Base-by-base conservation (phyloP, 2,329 filamentous ascomycete species). In the Metarhizium robertsii region DNA sequence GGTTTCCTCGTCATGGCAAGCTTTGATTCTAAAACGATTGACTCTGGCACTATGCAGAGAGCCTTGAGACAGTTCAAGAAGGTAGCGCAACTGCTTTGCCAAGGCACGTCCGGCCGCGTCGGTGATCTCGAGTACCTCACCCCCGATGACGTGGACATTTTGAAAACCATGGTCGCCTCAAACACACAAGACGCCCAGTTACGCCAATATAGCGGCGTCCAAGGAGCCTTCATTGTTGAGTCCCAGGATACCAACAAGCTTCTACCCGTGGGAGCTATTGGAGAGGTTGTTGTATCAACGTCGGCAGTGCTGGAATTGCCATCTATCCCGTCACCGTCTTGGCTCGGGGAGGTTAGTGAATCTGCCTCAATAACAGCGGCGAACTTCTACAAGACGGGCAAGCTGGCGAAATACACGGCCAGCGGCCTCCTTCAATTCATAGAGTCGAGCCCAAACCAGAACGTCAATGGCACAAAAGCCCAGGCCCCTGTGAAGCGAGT, bases 1-100 rank as follows among this genome's bases (percentile, higher is more conserved):
- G 76, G 79, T 1, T 80, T 86, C 63, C 67, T 79, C 16, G 72
- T 84, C 55, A 84, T 83, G 71, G 82, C 83, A 0, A 84, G 83
- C 61, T 86, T 86, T 61, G 83, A 87, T 62, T 82, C 81, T 25
- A 77, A 78, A n/a, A 76, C 78, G 0, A 77, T 87, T 18, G 71
- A 71, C 18, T 72, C 70, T 36, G 67, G 70, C 29, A 73, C 77
- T 18, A 80, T 85, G 69, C 70, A 83, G 61, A 71, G 73, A 36
- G 78, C 79, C 3, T 69, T 85, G 25, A 64, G 71, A 2, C 76
- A 81, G 53, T 72, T 86, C 25, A 75, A 75, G 38, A 69, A 71
- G 3, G 73, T 80, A n/a, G 73, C 76, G 0, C 72, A 74, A 46
- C 68, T 76, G 25, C 71, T 87, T 29, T 76, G 78, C 50, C 67